Percentiles rank a stretch among this genome's conserved stretches.
Conservation (phyloP, 2,329 filamentous ascomycete species). For the Arthroderma sp. region DNA sequence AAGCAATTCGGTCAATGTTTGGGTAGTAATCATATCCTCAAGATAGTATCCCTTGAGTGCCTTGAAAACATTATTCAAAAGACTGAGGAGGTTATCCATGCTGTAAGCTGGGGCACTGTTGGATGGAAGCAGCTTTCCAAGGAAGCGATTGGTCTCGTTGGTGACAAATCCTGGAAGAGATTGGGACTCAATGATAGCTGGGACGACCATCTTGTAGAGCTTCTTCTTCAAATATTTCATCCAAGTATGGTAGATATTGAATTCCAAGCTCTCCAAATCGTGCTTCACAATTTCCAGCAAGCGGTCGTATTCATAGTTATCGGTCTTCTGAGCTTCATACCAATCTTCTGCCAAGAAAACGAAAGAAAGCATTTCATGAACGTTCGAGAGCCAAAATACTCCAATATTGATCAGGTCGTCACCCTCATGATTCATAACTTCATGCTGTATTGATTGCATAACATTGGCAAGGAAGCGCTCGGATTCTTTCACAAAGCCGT, state of each 20-base stretch:
- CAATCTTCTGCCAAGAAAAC: slow-evolving; percentile 98
- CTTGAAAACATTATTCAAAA: slow-evolving; percentile 94
- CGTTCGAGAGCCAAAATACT: slow-evolving; percentile 97
- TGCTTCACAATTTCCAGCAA: slow-evolving; percentile 98
- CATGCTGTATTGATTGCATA: slow-evolving; percentile 98
- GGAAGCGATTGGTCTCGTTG: slow-evolving; percentile 94
- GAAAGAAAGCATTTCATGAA: slow-evolving; percentile 99
- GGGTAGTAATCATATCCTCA: slow-evolving; percentile 88
- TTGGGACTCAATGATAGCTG: slow-evolving; percentile 97
- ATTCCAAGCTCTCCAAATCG: slow-evolving; percentile 92
- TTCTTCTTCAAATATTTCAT: slow-evolving; percentile 99
- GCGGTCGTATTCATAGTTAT: slow-evolving; percentile 98
- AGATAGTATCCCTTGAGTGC: slow-evolving; percentile 98
- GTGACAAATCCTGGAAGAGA: slow-evolving; percentile 97
- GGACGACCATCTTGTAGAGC: slow-evolving; percentile 98
- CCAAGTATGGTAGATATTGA: slow-evolving; percentile 99
- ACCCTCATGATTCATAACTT: slow-evolving; percentile 97
- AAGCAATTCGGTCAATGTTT: slow-evolving; percentile 87
- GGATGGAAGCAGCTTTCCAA: slow-evolving; percentile 86
- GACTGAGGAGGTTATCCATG: slow-evolving; percentile 95
- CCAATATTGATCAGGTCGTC: slow-evolving; percentile 95
- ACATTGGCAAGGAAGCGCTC: slow-evolving; percentile 97
- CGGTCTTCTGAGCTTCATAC: slow-evolving; percentile 98
- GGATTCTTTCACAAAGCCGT: slow-evolving; percentile 97
- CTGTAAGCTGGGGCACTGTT: slow-evolving; percentile 91